Conservation (phyloP, 148 eudicot genomes). For the Cornus suecica region DNA sequence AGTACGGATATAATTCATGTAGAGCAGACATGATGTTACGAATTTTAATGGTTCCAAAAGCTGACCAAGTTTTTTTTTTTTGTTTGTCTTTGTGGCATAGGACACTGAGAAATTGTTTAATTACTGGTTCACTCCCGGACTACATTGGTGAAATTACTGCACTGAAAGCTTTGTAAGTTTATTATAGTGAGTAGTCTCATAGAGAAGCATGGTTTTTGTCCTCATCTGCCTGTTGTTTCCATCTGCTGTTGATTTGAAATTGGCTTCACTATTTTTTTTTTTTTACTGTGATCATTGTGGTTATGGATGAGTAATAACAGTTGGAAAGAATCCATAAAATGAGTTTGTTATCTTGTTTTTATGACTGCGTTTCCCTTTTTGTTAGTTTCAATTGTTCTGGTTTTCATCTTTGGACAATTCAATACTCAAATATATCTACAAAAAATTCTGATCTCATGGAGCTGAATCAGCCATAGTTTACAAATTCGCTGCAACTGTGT, state of each 20-base stretch:
- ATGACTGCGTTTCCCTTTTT: background rate
- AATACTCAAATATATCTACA: background rate
- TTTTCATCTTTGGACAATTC: background rate
- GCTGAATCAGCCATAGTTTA: background rate
- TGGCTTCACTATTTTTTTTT: no score
- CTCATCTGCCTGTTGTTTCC: background rate
- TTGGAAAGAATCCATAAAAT: background rate
- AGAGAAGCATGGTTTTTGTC: background rate
- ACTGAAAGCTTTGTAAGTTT: slow-evolving; percentile 43
- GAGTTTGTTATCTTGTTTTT: background rate
- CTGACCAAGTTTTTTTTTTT: no score
- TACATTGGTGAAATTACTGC: slow-evolving; percentile 34
- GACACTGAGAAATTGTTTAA: slow-evolving; percentile 72
- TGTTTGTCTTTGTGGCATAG: slow-evolving; percentile 38
- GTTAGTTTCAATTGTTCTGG: background rate
- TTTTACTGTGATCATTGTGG: background rate
- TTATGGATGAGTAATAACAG: background rate
- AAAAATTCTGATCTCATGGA: background rate
- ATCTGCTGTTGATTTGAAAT: background rate
- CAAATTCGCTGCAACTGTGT: background rate
- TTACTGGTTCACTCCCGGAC: slow-evolving; percentile 52
- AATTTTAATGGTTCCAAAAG: background rate
- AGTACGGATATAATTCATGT: background rate
- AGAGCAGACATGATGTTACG: background rate
- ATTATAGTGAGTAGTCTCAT: background rate